A percentile compares a stretch with the other conserved stretches of the same genome.
Evolutionary conservation across 495 filamentous ascomycete genomes (phyloP).

Genomic region (Collariella sp.): DNA sequence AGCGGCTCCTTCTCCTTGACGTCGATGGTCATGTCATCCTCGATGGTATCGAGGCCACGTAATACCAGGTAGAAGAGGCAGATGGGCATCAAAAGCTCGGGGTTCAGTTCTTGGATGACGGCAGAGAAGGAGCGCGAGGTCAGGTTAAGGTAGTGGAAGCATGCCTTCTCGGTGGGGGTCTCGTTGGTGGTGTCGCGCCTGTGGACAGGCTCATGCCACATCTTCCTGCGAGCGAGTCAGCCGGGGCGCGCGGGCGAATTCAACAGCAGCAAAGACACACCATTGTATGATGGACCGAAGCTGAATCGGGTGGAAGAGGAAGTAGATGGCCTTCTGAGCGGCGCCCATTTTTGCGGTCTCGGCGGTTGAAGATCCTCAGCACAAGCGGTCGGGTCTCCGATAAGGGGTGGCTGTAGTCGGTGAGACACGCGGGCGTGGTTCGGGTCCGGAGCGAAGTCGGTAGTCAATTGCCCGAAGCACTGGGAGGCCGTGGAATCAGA

Average conservation of each 20-base stretch:
- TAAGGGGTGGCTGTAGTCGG: conserved; percentile 1
- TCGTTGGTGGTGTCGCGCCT: conserved; percentile 71
- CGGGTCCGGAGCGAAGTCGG: background rate
- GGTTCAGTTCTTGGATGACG: conserved; percentile 91
- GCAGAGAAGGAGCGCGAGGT: conserved; percentile 90
- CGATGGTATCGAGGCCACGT: conserved; percentile 88
- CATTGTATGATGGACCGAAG: conserved; percentile 88
- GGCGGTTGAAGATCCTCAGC: background rate
- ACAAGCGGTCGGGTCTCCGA: background rate
- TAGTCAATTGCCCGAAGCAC: background rate
- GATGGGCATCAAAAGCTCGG: conserved; percentile 83
- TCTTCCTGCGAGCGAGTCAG: conserved; percentile 55
- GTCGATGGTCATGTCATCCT: conserved; percentile 94
- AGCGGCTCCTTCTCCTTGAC: conserved; percentile 76
- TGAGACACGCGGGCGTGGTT: conserved; percentile 5
- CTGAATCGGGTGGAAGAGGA: conserved; percentile 65
- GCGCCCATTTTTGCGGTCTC: conserved; percentile 32
- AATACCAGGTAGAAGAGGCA: conserved; percentile 90
- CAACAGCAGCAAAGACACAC: conserved; percentile 38
- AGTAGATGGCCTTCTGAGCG: conserved; percentile 57
- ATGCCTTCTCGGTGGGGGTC: conserved; percentile 58
- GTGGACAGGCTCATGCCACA: conserved; percentile 92
- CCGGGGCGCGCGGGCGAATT: background rate
- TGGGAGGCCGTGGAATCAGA: background rate
- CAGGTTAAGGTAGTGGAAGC: conserved; percentile 77